These are phyloP conservation scores for Echium plantagineum DNA, from an alignment of 257 asterid genomes.

Conservation along the genomic window DNA sequence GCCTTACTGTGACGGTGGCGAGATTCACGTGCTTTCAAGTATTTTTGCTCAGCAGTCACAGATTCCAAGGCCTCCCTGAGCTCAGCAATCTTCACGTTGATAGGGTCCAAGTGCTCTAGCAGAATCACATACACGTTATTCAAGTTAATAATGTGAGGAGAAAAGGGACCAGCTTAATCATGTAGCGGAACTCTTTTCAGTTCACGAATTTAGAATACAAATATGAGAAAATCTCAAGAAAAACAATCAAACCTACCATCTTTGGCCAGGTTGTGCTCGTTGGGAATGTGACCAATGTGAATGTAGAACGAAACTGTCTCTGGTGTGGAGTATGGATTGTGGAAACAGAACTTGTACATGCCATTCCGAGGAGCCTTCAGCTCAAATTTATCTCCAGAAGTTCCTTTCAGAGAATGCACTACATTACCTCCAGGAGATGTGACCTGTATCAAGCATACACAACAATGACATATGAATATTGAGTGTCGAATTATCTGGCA, in stretches of 20 bases:
- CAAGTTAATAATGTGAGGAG: slow-evolving; percentile 6
- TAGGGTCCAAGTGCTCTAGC: slow-evolving; percentile 67
- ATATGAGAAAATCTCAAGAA: not conserved
- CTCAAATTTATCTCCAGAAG: slow-evolving; percentile 74
- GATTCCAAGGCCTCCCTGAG: slow-evolving; percentile 73
- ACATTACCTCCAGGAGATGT: slow-evolving; percentile 44
- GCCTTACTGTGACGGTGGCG: slow-evolving; percentile 78
- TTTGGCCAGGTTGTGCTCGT: slow-evolving; percentile 61
- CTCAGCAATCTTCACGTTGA: slow-evolving; percentile 76
- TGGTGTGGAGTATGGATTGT: slow-evolving; percentile 54
- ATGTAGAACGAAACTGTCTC: slow-evolving; percentile 81
- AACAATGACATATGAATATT: not conserved
- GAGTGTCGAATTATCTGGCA: not conserved
- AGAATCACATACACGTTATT: slow-evolving; percentile 8
- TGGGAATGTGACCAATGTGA: slow-evolving; percentile 79
- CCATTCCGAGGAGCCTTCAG: slow-evolving; percentile 67
- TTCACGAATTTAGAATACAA: too few relatives aligned
- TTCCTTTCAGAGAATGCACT: slow-evolving; percentile 47
- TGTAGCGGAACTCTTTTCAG: not conserved
- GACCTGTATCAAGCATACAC: slow-evolving; percentile 37
- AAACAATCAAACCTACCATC: slow-evolving; percentile 48
- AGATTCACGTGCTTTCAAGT: slow-evolving; percentile 58
- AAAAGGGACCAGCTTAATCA: slow-evolving; percentile 4
- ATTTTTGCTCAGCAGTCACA: slow-evolving; percentile 70
- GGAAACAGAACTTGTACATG: slow-evolving; percentile 89